phyloP scores from a whole-genome alignment of 768 basidiomycete genomes.

The Tephrocybe sp. region DNA sequence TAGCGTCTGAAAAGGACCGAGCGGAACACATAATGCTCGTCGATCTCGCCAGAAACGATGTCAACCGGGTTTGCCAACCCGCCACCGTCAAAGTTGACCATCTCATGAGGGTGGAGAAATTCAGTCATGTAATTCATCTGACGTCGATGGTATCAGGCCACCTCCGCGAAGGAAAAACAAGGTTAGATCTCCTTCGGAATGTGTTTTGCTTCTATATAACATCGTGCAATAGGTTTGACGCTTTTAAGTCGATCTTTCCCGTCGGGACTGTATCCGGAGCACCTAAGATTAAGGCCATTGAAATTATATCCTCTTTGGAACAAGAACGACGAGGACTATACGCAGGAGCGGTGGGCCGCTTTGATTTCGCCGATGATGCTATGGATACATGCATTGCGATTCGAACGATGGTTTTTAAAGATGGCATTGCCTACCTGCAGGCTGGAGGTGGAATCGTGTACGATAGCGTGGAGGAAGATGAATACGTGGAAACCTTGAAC shows the following conservation, averaged over 20 bases:
- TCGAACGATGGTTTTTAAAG: slow-evolving; percentile 95
- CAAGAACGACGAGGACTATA: slow-evolving; percentile 91
- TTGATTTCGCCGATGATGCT: slow-evolving; percentile 90
- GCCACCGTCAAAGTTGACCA: slow-evolving; percentile 95
- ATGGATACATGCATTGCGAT: slow-evolving; percentile 99
- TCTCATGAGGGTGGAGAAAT: slow-evolving; percentile 90
- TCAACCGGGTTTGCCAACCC: slow-evolving; percentile 95
- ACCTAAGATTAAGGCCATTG: slow-evolving; percentile 98
- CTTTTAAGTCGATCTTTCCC: slow-evolving; percentile 98
- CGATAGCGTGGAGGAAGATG: slow-evolving; percentile 97
- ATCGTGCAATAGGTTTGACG: slow-evolving; percentile 72
- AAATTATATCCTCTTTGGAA: slow-evolving; percentile 85
- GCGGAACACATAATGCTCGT: slow-evolving; percentile 99
- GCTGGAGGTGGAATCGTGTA: slow-evolving; percentile 98
- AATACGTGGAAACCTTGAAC: slow-evolving; percentile 94
- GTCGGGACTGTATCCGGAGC: slow-evolving; percentile 98
- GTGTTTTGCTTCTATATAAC: slow-evolving; percentile 1
- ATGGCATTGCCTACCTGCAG: slow-evolving; percentile 87
- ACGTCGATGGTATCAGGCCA: slow-evolving; percentile 93
- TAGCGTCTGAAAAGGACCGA: slow-evolving; percentile 88
- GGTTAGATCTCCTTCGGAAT: slow-evolving; percentile 43
- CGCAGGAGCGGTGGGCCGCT: slow-evolving; percentile 96
- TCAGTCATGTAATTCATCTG: slow-evolving; percentile 97
- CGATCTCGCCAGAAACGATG: slow-evolving; percentile 96
- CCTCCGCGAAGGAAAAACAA: slow-evolving; percentile 76